Conservation (phyloP, 2,329 filamentous ascomycete species). For the Trichoderma endophyticum region DNA sequence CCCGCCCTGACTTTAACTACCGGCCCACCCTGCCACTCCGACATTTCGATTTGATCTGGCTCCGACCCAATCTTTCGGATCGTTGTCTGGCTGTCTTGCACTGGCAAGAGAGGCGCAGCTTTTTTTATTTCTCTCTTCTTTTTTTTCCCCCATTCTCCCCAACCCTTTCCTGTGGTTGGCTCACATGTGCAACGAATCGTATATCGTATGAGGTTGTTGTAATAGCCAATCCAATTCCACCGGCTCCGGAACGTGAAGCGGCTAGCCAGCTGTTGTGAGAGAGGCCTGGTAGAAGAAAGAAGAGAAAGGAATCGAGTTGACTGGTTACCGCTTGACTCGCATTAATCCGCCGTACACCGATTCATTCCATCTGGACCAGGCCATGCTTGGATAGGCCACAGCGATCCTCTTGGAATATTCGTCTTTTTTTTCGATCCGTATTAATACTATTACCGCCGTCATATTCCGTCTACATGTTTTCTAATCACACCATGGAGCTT, state of each 20-base stretch:
- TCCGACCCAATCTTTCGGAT: conserved; percentile 17
- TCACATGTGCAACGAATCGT: neutral
- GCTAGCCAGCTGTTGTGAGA: neutral
- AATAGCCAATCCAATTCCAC: neutral
- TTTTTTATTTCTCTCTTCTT: neutral
- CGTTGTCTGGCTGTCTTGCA: neutral
- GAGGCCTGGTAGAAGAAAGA: neutral
- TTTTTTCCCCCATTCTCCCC: neutral
- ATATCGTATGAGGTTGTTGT: neutral
- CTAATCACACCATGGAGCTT: conserved; percentile 18
- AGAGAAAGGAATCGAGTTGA: neutral
- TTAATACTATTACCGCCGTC: neutral
- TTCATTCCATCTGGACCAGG: neutral
- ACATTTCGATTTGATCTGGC: conserved; percentile 18
- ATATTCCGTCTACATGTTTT: neutral
- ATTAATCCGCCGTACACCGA: neutral
- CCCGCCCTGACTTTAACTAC: conserved; percentile 18
- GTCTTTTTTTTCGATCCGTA: neutral
- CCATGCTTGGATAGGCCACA: conserved; percentile 5
- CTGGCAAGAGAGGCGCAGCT: neutral
- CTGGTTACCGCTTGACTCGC: neutral
- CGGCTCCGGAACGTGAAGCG: neutral
- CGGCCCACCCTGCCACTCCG: conserved; percentile 20
- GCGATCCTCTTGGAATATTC: neutral
- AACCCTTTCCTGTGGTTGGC: neutral